Percentiles rank a stretch among this genome's conserved stretches.
phyloP scores from a whole-genome alignment of 176 grass and related monocot species.

The Secale cereale region DNA sequence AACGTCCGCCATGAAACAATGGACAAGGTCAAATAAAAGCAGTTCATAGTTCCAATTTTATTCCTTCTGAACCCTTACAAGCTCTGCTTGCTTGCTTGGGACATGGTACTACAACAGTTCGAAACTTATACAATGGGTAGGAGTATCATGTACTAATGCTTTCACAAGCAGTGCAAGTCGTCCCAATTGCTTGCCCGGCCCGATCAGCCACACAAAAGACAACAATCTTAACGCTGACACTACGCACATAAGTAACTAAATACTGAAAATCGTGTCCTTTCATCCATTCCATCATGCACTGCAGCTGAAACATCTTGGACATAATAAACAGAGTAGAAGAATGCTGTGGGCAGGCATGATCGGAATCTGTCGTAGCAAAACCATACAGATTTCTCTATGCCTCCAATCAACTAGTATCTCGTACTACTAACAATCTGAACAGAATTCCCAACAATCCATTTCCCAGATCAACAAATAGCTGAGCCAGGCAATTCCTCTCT shows the following conservation, averaged over 20 bases:
- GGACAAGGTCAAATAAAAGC: not conserved
- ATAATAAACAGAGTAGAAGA: not conserved
- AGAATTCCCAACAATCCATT: not conserved
- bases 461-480: slow-evolving; percentile 29
- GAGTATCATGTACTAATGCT: not conserved
- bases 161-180: not conserved
- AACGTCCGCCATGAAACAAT: not conserved
- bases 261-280: slow-evolving; percentile 19
- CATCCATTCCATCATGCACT: slow-evolving; percentile 34
- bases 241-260: not conserved
- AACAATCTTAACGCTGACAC: not conserved
- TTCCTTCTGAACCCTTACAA: not conserved
- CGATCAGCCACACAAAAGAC: not conserved
- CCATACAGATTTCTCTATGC: slow-evolving; percentile 17
- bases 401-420: no score
- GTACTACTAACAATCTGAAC: slow-evolving; percentile 1
- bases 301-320: slow-evolving; percentile 35
- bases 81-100: not conserved
- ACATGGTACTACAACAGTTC: not conserved
- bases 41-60: not conserved
- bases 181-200: slow-evolving; percentile 1
- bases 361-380: slow-evolving; percentile 28
- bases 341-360: not conserved
- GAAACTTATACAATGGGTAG: not conserved
- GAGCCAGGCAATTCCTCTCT: slow-evolving; percentile 6